Base-by-base conservation (phyloP, 2,329 filamentous ascomycete species). In the Phialocephala sp. region DNA sequence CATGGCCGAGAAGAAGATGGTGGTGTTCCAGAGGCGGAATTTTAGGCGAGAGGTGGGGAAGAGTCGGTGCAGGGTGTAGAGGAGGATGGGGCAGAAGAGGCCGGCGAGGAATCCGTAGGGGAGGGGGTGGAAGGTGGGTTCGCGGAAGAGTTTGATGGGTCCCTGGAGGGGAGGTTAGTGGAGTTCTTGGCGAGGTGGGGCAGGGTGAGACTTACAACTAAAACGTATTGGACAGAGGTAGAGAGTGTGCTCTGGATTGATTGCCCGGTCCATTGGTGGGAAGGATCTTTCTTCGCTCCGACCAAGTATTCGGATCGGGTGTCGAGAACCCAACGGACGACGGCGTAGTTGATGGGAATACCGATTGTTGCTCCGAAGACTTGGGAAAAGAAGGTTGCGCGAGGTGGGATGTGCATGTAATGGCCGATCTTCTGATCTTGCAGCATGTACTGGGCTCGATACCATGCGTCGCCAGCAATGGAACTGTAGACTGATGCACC, bases 341-440 rank as follows among this genome's bases (percentile, higher is more conserved):
- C 84, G 6, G 80, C 85, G 62, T 88, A 89, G 73, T 89, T 87
- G 69, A 88, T 82, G 0, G 86, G 85, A 9, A 88, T 80, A 8
- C 86, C 86, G 50, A 89, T 78, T 8, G 85, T 76, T 18, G 83
- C 84, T 4, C 85, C 87, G 36, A 88, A 85, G 3, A 88, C 78
- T 70, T 89, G 86, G 1, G 84, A 84, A 73, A 87, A 86, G 77
- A 89, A 88, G 8, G 88, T 82, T 0, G 82, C 79, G 14, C 83
- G 82, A 1, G 86, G 86, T 0, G 86, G 84, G 0, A 89, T 80
- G 60, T 89, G 85, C 82, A 87, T 86, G 68, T 88, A 88, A 69
- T 88, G 85, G 0, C 85, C 86, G 22, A 88, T 87, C 72, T 88
- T 87, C 72, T 85, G 84, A 71, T 89, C 86, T 69, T 89, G 85